A percentile compares a stretch with the other conserved stretches of the same genome.
Evolutionary conservation across 2,329 filamentous ascomycete species (phyloP).

Genomic region (Akanthomyces uredinophilus): DNA sequence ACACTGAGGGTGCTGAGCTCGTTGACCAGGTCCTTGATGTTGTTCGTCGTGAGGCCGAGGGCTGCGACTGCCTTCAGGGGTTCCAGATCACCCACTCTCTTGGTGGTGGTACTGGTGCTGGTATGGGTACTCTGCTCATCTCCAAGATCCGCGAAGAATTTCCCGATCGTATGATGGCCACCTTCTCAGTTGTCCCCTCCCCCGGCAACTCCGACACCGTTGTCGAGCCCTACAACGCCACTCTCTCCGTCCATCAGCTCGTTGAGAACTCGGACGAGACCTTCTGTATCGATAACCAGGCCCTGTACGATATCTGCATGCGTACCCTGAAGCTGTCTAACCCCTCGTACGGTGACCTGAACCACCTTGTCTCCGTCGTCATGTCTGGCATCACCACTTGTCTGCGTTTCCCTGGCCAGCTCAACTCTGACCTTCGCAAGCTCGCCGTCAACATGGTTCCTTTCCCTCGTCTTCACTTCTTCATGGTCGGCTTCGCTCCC

Average conservation of each 20-base stretch:
- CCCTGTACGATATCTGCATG: constrained; percentile 99
- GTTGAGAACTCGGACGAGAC: constrained; percentile 99
- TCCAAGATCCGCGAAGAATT: constrained; percentile 99
- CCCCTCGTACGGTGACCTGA: constrained; percentile 97
- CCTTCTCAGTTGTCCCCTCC: constrained; percentile 97
- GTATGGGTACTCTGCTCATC: constrained; percentile 99
- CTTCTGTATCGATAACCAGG: constrained; percentile 99
- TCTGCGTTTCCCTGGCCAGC: constrained; percentile 97
- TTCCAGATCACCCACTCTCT: constrained; percentile 99
- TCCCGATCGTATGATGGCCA: constrained; percentile 99
- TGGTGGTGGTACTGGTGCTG: constrained; percentile 99
- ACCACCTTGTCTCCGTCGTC: constrained; percentile 98
- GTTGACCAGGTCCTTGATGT: constrained; percentile 98
- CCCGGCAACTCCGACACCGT: constrained; percentile 99
- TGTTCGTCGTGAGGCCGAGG: constrained; percentile 96
- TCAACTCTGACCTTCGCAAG: constrained; percentile 99
- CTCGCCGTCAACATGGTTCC: constrained; percentile 99
- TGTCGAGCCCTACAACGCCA: constrained; percentile 99
- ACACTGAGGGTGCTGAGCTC: constrained; percentile 98
- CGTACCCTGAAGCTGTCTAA: constrained; percentile 97
- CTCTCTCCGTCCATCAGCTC: constrained; percentile 96
- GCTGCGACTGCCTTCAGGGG: constrained; percentile 98
- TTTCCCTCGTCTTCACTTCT: constrained; percentile 99
- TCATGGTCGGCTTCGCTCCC: constrained; percentile 99
- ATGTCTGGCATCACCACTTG: constrained; percentile 99